phyloP scores from a whole-genome alignment of 805 yeast genomes.

The Groenewaldozyma salmanticensis region DNA sequence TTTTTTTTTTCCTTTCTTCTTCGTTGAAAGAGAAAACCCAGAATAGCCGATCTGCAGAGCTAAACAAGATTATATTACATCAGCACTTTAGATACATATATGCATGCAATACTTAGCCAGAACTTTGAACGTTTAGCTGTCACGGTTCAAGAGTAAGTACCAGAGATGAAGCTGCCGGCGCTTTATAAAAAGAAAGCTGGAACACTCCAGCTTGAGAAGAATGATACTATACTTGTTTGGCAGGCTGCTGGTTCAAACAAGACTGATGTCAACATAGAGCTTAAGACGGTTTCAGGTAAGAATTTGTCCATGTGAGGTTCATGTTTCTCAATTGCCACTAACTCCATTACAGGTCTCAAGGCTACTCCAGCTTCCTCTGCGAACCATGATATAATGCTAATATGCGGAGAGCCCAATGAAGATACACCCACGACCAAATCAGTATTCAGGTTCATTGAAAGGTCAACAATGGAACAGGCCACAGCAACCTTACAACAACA shows the following conservation, averaged over 20 bases:
- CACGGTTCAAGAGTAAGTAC: too few relatives aligned
- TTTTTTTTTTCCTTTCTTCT: too few relatives aligned
- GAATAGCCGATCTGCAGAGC: too few relatives aligned
- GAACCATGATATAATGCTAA: slow-evolving; percentile 57
- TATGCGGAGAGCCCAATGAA: slow-evolving; percentile 20
- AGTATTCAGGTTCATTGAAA: slow-evolving; percentile 8
- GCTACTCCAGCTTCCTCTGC: slow-evolving; percentile 30
- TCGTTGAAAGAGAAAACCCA: too few relatives aligned
- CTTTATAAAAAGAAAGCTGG: slow-evolving; percentile 4
- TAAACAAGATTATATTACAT: too few relatives aligned
- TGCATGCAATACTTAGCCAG: too few relatives aligned
- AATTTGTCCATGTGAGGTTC: too few relatives aligned
- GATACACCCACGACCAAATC: slow-evolving; percentile 2
- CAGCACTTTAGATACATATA: too few relatives aligned
- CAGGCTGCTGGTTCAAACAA: not conserved
- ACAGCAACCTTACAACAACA: slow-evolving; percentile 5
- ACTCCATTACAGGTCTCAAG: slow-evolving; percentile 2
- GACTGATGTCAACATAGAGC: not conserved
- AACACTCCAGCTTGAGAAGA: not conserved
- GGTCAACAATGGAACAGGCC: slow-evolving; percentile 8
- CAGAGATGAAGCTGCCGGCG: slow-evolving; percentile 4
- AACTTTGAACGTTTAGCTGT: too few relatives aligned
- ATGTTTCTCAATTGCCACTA: too few relatives aligned
- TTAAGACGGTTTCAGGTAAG: not conserved
- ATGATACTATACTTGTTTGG: not conserved